phyloP scores from a whole-genome alignment of 1,284 basidiomycete species.

The Fistulinella cinereoalba region DNA sequence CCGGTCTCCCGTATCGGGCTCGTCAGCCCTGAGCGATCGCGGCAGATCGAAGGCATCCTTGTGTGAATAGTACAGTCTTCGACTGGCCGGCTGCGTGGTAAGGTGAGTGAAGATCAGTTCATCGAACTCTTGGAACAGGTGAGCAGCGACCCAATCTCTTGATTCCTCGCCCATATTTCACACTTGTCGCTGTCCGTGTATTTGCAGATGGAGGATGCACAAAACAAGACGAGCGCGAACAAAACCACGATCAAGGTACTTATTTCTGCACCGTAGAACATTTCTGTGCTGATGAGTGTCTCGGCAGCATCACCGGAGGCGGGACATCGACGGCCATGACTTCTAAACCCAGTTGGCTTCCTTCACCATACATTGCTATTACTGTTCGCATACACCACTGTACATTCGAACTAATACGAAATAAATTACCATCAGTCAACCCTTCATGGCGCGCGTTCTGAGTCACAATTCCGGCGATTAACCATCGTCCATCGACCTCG shows the following conservation, averaged over 20 bases:
- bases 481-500: too few species aligned
- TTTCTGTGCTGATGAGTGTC: not conserved
- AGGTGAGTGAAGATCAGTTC: constrained; percentile 85
- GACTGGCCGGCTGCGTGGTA: constrained; percentile 88
- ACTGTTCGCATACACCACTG: not conserved
- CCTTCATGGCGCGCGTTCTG: too few species aligned
- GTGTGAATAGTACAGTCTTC: constrained; percentile 87
- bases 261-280: not conserved
- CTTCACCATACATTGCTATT: not conserved
- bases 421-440: too few species aligned
- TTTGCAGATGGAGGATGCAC: constrained; percentile 64
- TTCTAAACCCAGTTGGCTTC: constrained; percentile 39
- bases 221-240: constrained; percentile 50
- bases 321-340: constrained; percentile 70
- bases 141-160: too few species aligned
- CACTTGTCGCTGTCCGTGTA: too few species aligned
- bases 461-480: too few species aligned
- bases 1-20: constrained; percentile 90
- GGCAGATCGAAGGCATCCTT: constrained; percentile 84
- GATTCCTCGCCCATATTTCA: too few species aligned
- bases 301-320: constrained; percentile 68
- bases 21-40: constrained; percentile 85
- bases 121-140: constrained; percentile 94
- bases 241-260: constrained; percentile 74
- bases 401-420: too few species aligned